phyloP scores from a whole-genome alignment of 176 grass and related monocot species.

The Phyllostachys edulis region DNA sequence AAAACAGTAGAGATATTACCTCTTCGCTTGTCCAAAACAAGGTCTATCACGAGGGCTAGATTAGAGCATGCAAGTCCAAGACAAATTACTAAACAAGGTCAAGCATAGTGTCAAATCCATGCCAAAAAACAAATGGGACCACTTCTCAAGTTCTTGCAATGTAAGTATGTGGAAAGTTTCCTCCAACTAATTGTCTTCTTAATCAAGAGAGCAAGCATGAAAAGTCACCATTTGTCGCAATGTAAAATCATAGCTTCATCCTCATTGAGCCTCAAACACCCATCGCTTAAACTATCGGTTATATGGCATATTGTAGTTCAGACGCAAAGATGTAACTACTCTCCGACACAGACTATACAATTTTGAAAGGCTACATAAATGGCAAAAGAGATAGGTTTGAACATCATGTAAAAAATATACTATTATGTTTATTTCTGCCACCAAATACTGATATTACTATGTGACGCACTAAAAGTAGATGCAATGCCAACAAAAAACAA shows the following conservation, averaged over 20 bases:
- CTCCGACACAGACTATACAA: background rate
- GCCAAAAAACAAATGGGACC: constrained; percentile 99
- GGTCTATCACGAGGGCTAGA: constrained; percentile 68
- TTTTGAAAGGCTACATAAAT: constrained; percentile 12
- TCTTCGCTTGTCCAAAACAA: constrained; percentile 82
- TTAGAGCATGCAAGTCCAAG: constrained; percentile 86
- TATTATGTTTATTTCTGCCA: background rate
- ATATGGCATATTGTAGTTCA: constrained; percentile 8
- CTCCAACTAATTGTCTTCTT: constrained; percentile 94
- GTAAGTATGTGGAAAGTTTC: constrained; percentile 89
- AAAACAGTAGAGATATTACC: constrained; percentile 56
- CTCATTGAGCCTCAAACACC: constrained; percentile 68
- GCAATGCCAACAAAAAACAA: too few relatives aligned
- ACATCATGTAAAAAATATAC: background rate
- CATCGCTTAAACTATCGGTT: constrained; percentile 23
- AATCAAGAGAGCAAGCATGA: constrained; percentile 68
- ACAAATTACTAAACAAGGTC: constrained; percentile 88
- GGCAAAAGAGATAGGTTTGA: constrained; percentile 9
- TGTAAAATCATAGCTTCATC: constrained; percentile 82
- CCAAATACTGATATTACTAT: constrained; percentile 7
- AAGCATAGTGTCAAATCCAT: constrained; percentile 84
- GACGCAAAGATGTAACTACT: constrained; percentile 16
- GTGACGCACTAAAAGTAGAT: too few relatives aligned
- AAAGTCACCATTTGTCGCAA: constrained; percentile 75
- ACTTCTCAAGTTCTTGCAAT: constrained; percentile 81